Percentiles rank a stretch among this genome's conserved stretches.
Conservation (phyloP, 257 asterid genomes). For the Plantago ovata region DNA sequence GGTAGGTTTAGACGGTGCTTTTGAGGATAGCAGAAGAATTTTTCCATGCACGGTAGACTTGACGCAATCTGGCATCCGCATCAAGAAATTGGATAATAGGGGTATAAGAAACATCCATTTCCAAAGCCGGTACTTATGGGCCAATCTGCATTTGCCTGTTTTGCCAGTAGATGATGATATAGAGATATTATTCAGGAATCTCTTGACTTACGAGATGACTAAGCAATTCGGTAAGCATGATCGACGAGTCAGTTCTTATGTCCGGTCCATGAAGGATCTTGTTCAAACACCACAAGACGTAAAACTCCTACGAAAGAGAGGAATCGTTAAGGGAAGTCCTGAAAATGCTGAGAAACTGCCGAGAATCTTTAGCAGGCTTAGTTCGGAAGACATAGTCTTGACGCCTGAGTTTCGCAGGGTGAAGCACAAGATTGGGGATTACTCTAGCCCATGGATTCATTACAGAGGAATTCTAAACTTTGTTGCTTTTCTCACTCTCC, state of each 20-base stretch:
- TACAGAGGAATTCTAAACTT: conserved; percentile 3
- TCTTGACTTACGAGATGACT: conserved; percentile 3
- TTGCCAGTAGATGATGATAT: conserved; percentile 9
- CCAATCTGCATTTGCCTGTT: conserved; percentile 16
- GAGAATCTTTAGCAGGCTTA: conserved; percentile 1
- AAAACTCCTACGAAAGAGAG: background rate
- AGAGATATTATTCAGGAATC: conserved; percentile 1
- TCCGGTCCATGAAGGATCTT: conserved; percentile 13
- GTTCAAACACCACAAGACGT: conserved; percentile 11
- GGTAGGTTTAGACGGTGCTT: background rate
- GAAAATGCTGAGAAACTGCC: conserved; percentile 9
- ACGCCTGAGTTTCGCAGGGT: background rate
- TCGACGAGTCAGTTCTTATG: conserved; percentile 1
- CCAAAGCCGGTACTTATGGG: conserved; percentile 9
- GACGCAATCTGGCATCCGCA: conserved; percentile 7
- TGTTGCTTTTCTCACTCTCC: conserved; percentile 12
- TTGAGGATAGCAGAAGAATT: background rate
- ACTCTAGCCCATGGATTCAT: conserved; percentile 18
- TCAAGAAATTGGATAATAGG: conserved; percentile 8
- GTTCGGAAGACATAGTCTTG: conserved; percentile 2
- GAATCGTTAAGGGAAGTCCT: conserved; percentile 6
- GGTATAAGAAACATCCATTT: conserved; percentile 10
- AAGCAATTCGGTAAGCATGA: background rate
- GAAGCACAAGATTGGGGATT: conserved; percentile 17
- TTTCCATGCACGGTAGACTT: conserved; percentile 7